Evolutionary conservation across 225 moss, liverwort and hornwort genomes (phyloP), one percentile per base, ranked within the genome.

Genomic region (Thuidium tamariscinum): DNA sequence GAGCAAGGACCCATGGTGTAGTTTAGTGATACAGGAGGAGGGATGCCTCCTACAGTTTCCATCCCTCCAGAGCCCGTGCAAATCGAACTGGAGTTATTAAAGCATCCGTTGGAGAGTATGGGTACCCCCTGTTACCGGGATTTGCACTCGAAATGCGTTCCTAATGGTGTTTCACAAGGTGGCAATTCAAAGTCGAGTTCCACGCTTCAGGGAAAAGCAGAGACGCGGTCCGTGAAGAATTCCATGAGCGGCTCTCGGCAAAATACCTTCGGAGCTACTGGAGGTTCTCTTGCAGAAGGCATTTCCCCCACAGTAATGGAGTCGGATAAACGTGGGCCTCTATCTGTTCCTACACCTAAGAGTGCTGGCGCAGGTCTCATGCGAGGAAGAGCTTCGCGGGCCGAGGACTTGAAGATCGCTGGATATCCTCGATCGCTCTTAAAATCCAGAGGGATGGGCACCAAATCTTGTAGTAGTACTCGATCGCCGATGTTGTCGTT

Each of bases 81-180:
- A 84, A 66, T 11, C 65, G 15, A 25, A n/a, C 11, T 61, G 77
- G 86, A 82, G 74, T 63, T 64, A 49, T 67, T 23, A 10, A 87
- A 34, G 77, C 68, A 56, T 75, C 30, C 56, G 23, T 23, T 44
- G 62, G 55, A 74, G 70, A 79, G 46, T 55, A 82, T 92, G 87
- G 80, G 80, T 56, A 36, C 72, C 62, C 79, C 64, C 63, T 49
- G 57, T 57, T 57, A 85, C 59, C 80, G 89, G 85, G 74, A 89
- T 87, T 80, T 85, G 73, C 87, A 87, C 23, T 85, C 67, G 44
- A 79, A 71, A 56, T 89, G 79, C 64, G 75, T 89, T 77, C 80
- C 88, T 64, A 69, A 81, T 79, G 85, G 87, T 39, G 55, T 85
- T 77, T 75, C 82, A 39, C 73, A 66, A 75, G 56, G 66, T 39